Conservation (phyloP, 345 rosid species). For the Syzygium grande region DNA sequence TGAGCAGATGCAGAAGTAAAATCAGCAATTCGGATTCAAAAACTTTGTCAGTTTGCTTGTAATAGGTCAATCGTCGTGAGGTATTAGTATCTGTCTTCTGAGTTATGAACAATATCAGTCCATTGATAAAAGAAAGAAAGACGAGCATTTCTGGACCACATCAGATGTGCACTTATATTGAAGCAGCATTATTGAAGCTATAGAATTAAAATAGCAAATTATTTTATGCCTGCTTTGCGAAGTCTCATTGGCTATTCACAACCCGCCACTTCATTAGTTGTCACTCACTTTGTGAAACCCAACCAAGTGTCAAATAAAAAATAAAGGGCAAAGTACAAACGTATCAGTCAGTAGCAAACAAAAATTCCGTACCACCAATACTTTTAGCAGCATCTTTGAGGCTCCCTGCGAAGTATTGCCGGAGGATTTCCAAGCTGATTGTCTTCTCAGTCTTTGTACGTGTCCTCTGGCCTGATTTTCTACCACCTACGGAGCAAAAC, state of each 20-base stretch:
- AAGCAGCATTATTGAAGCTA: neutral
- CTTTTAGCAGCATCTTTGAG: conserved; percentile 96
- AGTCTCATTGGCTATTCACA: neutral
- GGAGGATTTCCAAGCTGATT: conserved; percentile 78
- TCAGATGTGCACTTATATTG: neutral
- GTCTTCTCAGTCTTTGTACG: conserved; percentile 75
- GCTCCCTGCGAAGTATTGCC: conserved; percentile 88
- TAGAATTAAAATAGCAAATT: neutral
- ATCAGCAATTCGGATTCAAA: neutral
- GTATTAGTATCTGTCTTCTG: neutral
- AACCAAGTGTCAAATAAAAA: neutral
- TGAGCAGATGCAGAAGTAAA: neutral
- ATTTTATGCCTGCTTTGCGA: neutral
- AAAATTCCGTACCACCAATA: conserved; percentile 68
- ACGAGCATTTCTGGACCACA: neutral
- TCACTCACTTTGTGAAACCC: neutral
- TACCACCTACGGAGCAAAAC: conserved; percentile 18
- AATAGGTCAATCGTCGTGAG: neutral
- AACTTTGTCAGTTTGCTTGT: neutral
- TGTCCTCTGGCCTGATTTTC: conserved; percentile 52
- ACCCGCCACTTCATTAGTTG: neutral
- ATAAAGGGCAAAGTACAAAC: neutral
- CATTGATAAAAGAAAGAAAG: neutral
- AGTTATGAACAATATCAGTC: neutral
- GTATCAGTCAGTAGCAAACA: neutral